Percentiles rank a stretch among this genome's conserved stretches.
Conservation (phyloP, 306 rosid species). For the Cajanus cajan region DNA sequence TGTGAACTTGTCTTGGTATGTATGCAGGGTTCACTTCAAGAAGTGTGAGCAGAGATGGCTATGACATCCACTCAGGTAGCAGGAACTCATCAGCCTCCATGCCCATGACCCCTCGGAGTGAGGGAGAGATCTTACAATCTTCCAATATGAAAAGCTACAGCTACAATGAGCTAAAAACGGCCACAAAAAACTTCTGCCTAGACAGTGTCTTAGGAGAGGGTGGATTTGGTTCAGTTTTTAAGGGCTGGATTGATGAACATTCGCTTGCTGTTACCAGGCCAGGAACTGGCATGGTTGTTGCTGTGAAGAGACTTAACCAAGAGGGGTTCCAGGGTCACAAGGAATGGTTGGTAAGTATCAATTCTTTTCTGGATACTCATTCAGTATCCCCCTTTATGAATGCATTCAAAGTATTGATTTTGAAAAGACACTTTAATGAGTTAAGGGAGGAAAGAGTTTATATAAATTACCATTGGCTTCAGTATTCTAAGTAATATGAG, state of each 20-base stretch:
- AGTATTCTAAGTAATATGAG: too few relatives aligned
- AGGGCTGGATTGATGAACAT: slow-evolving; percentile 85
- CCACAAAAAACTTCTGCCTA: slow-evolving; percentile 75
- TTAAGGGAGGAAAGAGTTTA: too few relatives aligned
- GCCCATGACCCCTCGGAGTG: slow-evolving; percentile 57
- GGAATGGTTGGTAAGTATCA: slow-evolving; percentile 76
- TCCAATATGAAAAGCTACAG: slow-evolving; percentile 57
- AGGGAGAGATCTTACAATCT: slow-evolving; percentile 64
- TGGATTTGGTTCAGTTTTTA: slow-evolving; percentile 89
- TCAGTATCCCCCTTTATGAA: not conserved
- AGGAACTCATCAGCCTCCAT: slow-evolving; percentile 45
- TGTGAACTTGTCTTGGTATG: slow-evolving; percentile 14
- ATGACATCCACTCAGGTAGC: slow-evolving; percentile 41
- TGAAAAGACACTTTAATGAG: too few relatives aligned
- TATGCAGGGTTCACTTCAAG: slow-evolving; percentile 53
- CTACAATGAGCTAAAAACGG: slow-evolving; percentile 56
- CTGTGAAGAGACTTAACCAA: slow-evolving; percentile 85
- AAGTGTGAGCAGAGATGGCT: slow-evolving; percentile 45
- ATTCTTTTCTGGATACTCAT: not conserved
- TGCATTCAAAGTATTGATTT: too few relatives aligned
- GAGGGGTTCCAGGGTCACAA: slow-evolving; percentile 87
- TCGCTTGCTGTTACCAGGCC: slow-evolving; percentile 58
- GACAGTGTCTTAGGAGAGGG: slow-evolving; percentile 87
- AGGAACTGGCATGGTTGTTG: slow-evolving; percentile 67
- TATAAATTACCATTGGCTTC: too few relatives aligned